Evolutionary conservation across 768 basidiomycete species (phyloP).

Genomic region (Lactifluus subvellereus): DNA sequence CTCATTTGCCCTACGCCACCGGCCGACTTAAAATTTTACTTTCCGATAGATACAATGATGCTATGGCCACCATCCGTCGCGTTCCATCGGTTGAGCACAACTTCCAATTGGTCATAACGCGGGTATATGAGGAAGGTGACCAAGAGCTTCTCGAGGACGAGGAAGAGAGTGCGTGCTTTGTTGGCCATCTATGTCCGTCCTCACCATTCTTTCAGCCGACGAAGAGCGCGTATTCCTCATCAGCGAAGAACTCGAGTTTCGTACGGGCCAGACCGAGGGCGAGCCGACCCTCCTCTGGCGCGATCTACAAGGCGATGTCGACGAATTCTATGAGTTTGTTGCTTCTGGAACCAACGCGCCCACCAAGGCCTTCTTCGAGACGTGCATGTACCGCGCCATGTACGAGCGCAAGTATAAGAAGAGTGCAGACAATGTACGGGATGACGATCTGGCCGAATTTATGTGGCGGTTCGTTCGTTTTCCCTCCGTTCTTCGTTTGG

Average conservation of each 20-base stretch:
- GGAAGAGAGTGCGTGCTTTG: conserved; percentile 61
- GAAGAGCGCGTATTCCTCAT: conserved; percentile 92
- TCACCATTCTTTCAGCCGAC: conserved; percentile 53
- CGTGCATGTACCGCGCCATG: conserved; percentile 93
- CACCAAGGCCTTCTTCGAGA: conserved; percentile 85
- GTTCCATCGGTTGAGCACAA: conserved; percentile 70
- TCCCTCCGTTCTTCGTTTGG: background rate
- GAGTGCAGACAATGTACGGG: conserved; percentile 61
- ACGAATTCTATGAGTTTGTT: conserved; percentile 93
- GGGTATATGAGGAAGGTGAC: conserved; percentile 96
- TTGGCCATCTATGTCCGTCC: background rate
- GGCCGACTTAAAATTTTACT: background rate
- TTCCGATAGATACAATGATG: conserved; percentile 77
- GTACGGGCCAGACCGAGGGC: conserved; percentile 63
- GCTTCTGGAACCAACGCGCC: conserved; percentile 66
- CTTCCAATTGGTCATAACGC: conserved; percentile 90
- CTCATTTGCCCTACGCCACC: background rate
- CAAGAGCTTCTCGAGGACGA: conserved; percentile 93
- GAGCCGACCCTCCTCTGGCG: conserved; percentile 87
- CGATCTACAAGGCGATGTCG: conserved; percentile 85
- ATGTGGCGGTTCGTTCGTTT: conserved; percentile 64
- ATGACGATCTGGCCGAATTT: conserved; percentile 71
- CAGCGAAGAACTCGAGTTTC: conserved; percentile 84
- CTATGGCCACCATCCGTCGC: conserved; percentile 89
- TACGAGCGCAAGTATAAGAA: conserved; percentile 86